Evolutionary conservation across 1,284 basidiomycete species (phyloP).

Genomic region (Salmacisia buchloeana): DNA sequence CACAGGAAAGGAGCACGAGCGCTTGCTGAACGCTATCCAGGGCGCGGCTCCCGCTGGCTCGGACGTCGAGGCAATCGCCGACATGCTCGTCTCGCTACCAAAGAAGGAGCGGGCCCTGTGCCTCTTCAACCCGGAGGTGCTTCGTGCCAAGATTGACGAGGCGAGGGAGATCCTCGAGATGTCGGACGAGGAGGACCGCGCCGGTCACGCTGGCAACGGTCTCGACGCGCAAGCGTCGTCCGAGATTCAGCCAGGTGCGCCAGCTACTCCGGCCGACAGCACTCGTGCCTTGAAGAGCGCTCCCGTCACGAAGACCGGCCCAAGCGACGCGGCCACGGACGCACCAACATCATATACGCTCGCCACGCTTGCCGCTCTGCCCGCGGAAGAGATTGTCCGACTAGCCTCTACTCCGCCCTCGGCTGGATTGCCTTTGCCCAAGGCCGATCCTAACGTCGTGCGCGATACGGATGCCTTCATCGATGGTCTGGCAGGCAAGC

Average conservation of each 20-base stretch:
- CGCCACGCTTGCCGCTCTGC: slow-evolving; percentile 60
- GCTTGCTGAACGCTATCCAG: slow-evolving; percentile 61
- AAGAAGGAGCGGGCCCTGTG: slow-evolving; percentile 84
- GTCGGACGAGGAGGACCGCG: slow-evolving; percentile 59
- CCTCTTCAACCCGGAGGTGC: slow-evolving; percentile 75
- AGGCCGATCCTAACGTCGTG: slow-evolving; percentile 65
- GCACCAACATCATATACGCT: slow-evolving; percentile 23
- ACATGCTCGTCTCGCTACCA: slow-evolving; percentile 72
- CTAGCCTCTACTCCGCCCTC: slow-evolving; percentile 58
- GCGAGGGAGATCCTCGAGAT: slow-evolving; percentile 63
- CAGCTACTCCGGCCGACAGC: slow-evolving; percentile 2
- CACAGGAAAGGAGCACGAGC: slow-evolving; percentile 56
- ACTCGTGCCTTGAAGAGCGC: slow-evolving; percentile 1
- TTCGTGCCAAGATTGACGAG: slow-evolving; percentile 71
- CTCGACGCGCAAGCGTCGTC: slow-evolving; percentile 8
- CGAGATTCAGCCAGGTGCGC: not conserved
- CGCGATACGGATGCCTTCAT: slow-evolving; percentile 71
- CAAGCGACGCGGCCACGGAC: not conserved
- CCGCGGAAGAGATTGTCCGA: slow-evolving; percentile 59
- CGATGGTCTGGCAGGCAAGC: slow-evolving; percentile 63
- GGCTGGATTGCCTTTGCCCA: slow-evolving; percentile 63
- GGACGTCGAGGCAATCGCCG: slow-evolving; percentile 54
- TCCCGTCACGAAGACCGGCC: not conserved
- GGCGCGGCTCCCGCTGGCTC: slow-evolving; percentile 20
- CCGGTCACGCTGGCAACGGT: slow-evolving; percentile 42